Evolutionary conservation across 768 basidiomycete species (phyloP), one percentile per base, ranked within the genome.

Genomic region (Phlebiopsis flavidoalba): DNA sequence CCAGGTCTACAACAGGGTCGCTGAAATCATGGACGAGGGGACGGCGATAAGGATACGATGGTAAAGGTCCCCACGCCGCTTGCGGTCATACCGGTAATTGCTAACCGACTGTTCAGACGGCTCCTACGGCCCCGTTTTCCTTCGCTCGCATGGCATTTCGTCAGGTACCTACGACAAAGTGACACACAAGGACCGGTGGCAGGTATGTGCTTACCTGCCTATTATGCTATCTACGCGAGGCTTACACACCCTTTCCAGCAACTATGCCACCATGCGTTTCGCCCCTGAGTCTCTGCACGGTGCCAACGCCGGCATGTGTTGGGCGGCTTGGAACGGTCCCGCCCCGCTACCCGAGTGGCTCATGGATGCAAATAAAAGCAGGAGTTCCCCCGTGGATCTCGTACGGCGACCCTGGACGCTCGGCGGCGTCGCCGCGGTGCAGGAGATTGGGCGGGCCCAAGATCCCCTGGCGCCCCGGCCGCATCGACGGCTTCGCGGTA

Each of bases 241-340:
- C 59, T 60, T 35, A 61, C 57, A 49, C 49, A 24, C 57, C 24
- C 51, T 49, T 26, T 47, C 35, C 70, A 89, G 92, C 80, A 98
- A 99, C 82, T 95, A 93, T 65, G 96, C 97, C 2, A 98, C 96
- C 22, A 99, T 99, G 96, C 90, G 96, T 59, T 99, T 98, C 75
- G 83, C 86, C 57, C 91, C 96, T 45, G 96, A 98, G 72, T 71
- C 94, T 11, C 71, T 80, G 31, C 94, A 98, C 70, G 84, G 78
- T 37, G 94, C 93, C 53, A 96, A 96, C 74, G 84, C 84, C 26
- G 94, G 94, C 26, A 79, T 96, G 58, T n/a, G n/a, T n/a, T n/a
- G n/a, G n/a, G n/a, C n/a, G n/a, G n/a, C n/a, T n/a, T n/a, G n/a
- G n/a, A n/a, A n/a, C n/a, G n/a, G n/a, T n/a, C n/a, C n/a, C n/a